phyloP scores from a whole-genome alignment of 163 green algal species.

The Coccomyxa subellipsoidea region DNA sequence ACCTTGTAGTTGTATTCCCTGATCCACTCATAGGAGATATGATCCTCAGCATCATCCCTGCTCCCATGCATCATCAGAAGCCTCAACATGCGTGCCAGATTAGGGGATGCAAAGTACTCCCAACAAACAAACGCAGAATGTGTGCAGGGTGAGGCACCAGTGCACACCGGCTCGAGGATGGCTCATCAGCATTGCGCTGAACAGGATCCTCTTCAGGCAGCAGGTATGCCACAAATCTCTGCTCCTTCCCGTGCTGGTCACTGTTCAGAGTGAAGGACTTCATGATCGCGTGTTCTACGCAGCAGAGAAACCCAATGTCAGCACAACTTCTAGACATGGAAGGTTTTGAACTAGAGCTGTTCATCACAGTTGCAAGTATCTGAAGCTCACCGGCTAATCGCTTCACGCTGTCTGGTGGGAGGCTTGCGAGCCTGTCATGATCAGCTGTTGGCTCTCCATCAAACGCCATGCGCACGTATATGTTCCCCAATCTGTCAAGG shows the following conservation, averaged over 20 bases:
- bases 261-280: conserved; percentile 24
- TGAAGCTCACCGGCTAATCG: neutral
- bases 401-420: conserved; percentile 4
- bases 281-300: conserved; percentile 22
- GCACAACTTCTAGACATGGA: neutral
- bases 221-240: conserved; percentile 23
- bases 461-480: conserved; percentile 48
- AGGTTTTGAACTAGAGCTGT: neutral
- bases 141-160: neutral
- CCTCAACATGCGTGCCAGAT: neutral
- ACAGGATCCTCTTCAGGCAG: conserved; percentile 13
- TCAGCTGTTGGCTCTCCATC: conserved; percentile 47
- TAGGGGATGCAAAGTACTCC: neutral
- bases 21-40: conserved; percentile 51
- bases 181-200: neutral
- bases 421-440: conserved; percentile 14
- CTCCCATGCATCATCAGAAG: neutral
- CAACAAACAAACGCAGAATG: neutral
- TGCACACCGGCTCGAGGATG: neutral
- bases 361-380: neutral
- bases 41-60: neutral
- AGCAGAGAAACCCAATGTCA: neutral
- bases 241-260: neutral
- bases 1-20: conserved; percentile 50
- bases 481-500: conserved; percentile 20